phyloP scores from a whole-genome alignment of 768 basidiomycete genomes.

The Ramaria sp. region DNA sequence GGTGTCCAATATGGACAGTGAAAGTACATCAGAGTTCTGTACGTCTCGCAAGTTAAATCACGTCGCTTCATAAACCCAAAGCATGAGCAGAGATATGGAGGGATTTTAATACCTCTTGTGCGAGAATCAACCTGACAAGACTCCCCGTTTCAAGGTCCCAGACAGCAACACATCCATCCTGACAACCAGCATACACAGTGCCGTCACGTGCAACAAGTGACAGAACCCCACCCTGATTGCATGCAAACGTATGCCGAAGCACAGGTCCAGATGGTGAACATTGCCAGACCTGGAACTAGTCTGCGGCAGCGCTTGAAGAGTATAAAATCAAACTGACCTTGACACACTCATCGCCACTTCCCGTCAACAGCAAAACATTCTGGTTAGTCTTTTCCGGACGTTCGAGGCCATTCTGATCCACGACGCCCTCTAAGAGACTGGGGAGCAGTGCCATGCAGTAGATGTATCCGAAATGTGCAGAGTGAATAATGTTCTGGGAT shows the following conservation, averaged over 20 bases:
- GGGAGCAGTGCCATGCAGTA: constrained; percentile 63
- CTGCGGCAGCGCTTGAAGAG: not conserved
- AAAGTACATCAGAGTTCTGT: constrained; percentile 72
- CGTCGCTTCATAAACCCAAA: not conserved
- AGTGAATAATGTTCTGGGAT: constrained; percentile 63
- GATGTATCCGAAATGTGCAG: constrained; percentile 91
- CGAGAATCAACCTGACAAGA: constrained; percentile 75
- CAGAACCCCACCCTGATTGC: constrained; percentile 72
- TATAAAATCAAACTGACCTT: constrained; percentile 39
- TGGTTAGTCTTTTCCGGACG: not conserved
- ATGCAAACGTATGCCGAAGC: constrained; percentile 57
- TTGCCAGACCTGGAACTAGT: constrained; percentile 50
- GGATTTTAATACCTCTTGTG: constrained; percentile 49
- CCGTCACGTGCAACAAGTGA: constrained; percentile 65
- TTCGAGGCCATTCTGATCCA: constrained; percentile 13
- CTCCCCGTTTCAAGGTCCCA: constrained; percentile 88
- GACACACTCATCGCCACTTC: constrained; percentile 84
- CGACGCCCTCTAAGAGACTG: constrained; percentile 27
- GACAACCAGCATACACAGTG: constrained; percentile 86
- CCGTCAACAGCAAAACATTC: constrained; percentile 53
- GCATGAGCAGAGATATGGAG: not conserved
- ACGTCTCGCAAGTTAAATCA: not conserved
- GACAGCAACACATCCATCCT: constrained; percentile 87
- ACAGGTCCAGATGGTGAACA: constrained; percentile 36
- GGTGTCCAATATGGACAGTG: constrained; percentile 57